phyloP scores from a whole-genome alignment of 2,329 filamentous ascomycete species.

The Fusarium abutilonis region DNA sequence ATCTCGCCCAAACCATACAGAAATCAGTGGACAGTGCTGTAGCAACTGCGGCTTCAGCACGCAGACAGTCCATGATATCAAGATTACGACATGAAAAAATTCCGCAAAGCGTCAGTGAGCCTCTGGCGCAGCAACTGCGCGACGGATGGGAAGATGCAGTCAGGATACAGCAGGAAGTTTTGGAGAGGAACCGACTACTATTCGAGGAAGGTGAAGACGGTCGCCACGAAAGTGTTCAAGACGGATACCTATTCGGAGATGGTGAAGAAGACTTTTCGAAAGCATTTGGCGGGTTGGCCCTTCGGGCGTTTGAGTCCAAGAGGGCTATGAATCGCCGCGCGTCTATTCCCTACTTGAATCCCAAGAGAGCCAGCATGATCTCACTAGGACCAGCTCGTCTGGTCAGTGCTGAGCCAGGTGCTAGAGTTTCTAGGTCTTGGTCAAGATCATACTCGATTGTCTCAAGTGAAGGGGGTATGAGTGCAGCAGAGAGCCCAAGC shows the following conservation, averaged over 20 bases:
- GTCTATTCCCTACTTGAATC: constrained; percentile 31
- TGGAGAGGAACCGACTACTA: constrained; percentile 50
- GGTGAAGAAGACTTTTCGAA: constrained; percentile 46
- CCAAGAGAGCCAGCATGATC: constrained; percentile 41
- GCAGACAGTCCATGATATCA: constrained; percentile 50
- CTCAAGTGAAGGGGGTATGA: constrained; percentile 52
- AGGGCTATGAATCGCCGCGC: constrained; percentile 38
- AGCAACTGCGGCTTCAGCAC: constrained; percentile 41
- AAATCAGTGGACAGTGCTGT: constrained; percentile 49
- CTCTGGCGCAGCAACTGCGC: constrained; percentile 51
- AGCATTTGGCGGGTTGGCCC: constrained; percentile 53
- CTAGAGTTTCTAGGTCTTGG: constrained; percentile 34
- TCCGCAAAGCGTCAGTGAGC: constrained; percentile 44
- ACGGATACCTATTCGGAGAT: constrained; percentile 28
- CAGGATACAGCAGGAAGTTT: constrained; percentile 48
- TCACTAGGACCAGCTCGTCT: constrained; percentile 39
- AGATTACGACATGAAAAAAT: constrained; percentile 49
- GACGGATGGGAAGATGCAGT: constrained; percentile 54
- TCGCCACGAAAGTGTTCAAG: constrained; percentile 28
- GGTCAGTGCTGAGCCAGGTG: constrained; percentile 33
- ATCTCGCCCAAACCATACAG: constrained; percentile 50
- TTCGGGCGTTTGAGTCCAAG: constrained; percentile 45
- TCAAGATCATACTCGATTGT: constrained; percentile 47
- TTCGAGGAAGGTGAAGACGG: constrained; percentile 45
- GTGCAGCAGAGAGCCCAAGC: constrained; percentile 51